phyloP scores from a whole-genome alignment of 768 basidiomycete species.

The Podaxis sp. region DNA sequence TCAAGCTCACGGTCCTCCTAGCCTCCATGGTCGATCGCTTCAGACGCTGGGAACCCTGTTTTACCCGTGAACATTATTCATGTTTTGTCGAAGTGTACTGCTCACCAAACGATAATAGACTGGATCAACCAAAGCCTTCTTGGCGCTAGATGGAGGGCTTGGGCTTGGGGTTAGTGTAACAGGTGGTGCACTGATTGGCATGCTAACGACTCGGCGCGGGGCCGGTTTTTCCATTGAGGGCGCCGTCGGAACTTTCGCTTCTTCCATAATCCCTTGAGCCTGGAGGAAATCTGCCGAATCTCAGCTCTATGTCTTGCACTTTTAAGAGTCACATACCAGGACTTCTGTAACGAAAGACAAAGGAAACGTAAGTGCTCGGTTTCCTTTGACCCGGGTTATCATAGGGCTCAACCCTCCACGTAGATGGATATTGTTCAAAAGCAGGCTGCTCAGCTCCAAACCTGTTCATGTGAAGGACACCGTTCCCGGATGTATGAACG shows the following conservation, averaged over 20 bases:
- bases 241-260: conserved; percentile 22
- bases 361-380: conserved; percentile 58
- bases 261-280: conserved; percentile 49
- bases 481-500: background rate
- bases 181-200: conserved; percentile 29
- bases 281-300: conserved; percentile 45
- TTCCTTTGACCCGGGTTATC: conserved; percentile 34
- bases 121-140: conserved; percentile 2
- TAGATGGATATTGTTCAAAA: conserved; percentile 42
- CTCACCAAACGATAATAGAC: conserved; percentile 9
- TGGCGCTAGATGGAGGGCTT: conserved; percentile 9
- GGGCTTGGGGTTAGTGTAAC: conserved; percentile 20
- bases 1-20: conserved; percentile 20
- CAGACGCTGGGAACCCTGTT: conserved; percentile 14
- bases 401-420: conserved; percentile 55
- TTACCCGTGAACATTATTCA: background rate
- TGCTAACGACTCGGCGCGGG: conserved; percentile 41
- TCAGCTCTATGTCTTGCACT: background rate
- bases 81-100: background rate
- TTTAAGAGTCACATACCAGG: conserved; percentile 35
- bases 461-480: conserved; percentile 28
- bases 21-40: conserved; percentile 16
- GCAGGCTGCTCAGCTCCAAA: conserved; percentile 45
- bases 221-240: conserved; percentile 21
- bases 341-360: conserved; percentile 65